These are phyloP conservation scores for Fusarium torulosum DNA, from an alignment of 2,329 filamentous ascomycete species.

Conservation along the genomic window DNA sequence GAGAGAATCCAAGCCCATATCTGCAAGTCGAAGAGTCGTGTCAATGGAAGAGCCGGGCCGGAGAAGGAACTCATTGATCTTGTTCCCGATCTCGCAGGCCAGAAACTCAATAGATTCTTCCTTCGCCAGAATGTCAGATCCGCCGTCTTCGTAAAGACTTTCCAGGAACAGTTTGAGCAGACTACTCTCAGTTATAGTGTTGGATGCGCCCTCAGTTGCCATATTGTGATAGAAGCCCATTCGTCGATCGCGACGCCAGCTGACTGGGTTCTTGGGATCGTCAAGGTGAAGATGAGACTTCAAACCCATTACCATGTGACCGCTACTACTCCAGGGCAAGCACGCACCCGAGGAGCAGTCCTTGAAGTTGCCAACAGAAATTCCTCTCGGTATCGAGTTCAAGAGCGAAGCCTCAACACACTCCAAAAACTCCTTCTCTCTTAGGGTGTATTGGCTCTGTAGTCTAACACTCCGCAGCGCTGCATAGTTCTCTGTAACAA, in stretches of 20 bases:
- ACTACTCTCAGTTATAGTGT: background rate
- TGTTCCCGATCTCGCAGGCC: conserved; percentile 8
- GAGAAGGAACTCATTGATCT: conserved; percentile 27
- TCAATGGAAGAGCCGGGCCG: conserved; percentile 14
- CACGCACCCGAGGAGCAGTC: background rate
- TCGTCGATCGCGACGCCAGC: conserved; percentile 27
- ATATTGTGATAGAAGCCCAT: conserved; percentile 30
- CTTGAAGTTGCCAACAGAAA: background rate
- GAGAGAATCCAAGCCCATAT: conserved; percentile 28
- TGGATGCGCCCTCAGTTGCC: background rate
- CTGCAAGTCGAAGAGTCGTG: background rate
- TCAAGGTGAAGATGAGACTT: conserved; percentile 1
- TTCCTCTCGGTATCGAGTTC: no score
- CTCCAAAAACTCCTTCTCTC: no score
- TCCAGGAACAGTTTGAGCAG: conserved; percentile 12
- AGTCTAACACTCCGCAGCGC: no score
- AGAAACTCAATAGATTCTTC: background rate
- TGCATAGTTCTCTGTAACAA: no score
- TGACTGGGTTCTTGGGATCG: conserved; percentile 13
- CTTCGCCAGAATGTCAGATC: background rate
- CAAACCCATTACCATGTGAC: conserved; percentile 18
- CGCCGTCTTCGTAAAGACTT: background rate
- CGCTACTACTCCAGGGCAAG: background rate
- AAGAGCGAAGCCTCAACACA: no score
- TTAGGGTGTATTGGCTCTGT: no score